Evolutionary conservation across 2,329 filamentous ascomycete species (phyloP), one percentile per base, ranked within the genome.

Genomic region (Volutella citrinella): DNA sequence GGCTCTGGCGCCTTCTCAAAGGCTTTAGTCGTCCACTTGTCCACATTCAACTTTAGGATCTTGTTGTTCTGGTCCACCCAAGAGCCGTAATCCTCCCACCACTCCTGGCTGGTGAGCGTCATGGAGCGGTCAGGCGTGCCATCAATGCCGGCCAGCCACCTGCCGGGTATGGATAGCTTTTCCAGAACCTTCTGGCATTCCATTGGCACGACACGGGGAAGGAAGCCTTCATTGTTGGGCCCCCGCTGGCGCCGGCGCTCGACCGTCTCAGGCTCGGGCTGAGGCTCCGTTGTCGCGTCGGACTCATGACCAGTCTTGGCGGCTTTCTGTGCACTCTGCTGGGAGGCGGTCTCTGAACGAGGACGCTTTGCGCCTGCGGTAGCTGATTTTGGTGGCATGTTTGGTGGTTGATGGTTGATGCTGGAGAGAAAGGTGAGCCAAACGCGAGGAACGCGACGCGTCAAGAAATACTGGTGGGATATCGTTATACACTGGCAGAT

Each of bases 41-140:
- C 27, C 8, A 21, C 40, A 5, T 35, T 37, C 3, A 52, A 15
- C 13, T 44, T 42, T 3, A 54, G 25, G 3, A 32, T 21, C 10
- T 38, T 26, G 31, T 48, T 52, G 10, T 52, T 31, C 8, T 29
- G 16, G 24, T 46, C 36, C 8, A 54, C 30, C 47, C 45, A 54
- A 13, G 28, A 25, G 0, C 24, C 33, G 5, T 52, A 26, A 5
- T 40, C 23, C 7, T 51, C 43, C 51, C 51, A 52, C 51, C 47
- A 50, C 19, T 26, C 17, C 3, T 46, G 30, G 19, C 30, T 40
- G 5, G 25, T 32, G 1, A 51, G 32, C 9, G 39, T 49, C 39
- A 49, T 40, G 9, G 11, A 14, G 1, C 46, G 44, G 3, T 27
- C 40, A 4, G 46, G 48, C 2, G 28, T 45, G 5, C 32, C 49